Base-by-base conservation (phyloP, 441 rosid genomes). In the Pelargonium myrrhifolium region DNA sequence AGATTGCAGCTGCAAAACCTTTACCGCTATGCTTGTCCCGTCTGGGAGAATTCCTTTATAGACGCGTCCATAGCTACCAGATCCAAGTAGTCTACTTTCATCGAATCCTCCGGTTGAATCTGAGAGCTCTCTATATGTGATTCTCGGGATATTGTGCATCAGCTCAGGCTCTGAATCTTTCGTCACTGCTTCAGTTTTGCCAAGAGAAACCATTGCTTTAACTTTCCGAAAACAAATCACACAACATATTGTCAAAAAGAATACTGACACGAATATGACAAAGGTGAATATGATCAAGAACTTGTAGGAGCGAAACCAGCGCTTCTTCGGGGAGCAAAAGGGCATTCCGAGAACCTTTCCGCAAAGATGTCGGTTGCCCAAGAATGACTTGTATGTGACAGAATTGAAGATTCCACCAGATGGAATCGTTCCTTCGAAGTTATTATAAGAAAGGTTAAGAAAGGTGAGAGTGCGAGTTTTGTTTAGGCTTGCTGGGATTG, bases 61-160 rank as follows among this genome's bases (percentile, higher is more conserved):
- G 15, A 82, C 82, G 4, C 69, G 75, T 10, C 80, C 83, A 45
- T 65, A 77, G 61, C 82, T 68, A 17, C 85, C 85, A 10, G 80
- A 70, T 35, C 83, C 83, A 8, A 82, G 53, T 24, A 79, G 71
- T 28, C 71, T 72, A 21, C 47, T 51, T 20, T 70, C 68, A 63
- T 77, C 74, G 60, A 82, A 82, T 11, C 74, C 80, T 31, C 56
- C 71, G 0, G 80, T 82, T 55, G 83, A 80, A 20, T 79, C 75
- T 8, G 60, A 71, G 66, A 82, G 66, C 62, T 77, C 78, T 61
- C 63, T 81, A 64, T 84, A 78, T 7, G 93, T 80, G 59, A 86
- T 78, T 73, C 88, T 82, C 18, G 87, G 88, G 71, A 79, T 78
- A 40, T 74, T 76, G 26, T 37, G 71, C 43, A 31, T 59, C 49